Evolutionary conservation across 2,329 filamentous ascomycete species (phyloP).

Genomic region (Mycosphaerella sp.): DNA sequence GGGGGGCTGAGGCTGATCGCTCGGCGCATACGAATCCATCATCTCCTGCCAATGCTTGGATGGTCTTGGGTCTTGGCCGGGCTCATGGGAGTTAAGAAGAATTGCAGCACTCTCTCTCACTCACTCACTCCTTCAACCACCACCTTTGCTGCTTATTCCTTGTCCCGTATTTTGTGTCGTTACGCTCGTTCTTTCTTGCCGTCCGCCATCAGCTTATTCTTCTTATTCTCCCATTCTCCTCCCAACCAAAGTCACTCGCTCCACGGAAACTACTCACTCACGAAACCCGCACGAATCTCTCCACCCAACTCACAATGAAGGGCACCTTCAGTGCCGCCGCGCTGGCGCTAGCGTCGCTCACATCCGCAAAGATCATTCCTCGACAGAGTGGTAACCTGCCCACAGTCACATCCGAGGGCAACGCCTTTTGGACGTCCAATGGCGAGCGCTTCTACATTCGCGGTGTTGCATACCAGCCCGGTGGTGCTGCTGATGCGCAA

Average conservation of each 20-base stretch:
- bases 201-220: slow-evolving; percentile 1
- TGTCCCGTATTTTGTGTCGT: slow-evolving; percentile 2
- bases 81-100: slow-evolving; percentile 3
- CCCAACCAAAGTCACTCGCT: not conserved
- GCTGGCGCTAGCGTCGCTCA: slow-evolving; percentile 19
- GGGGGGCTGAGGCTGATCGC: not conserved
- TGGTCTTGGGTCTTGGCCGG: slow-evolving; percentile 5
- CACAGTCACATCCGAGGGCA: slow-evolving; percentile 24
- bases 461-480: slow-evolving; percentile 50
- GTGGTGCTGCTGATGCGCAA: slow-evolving; percentile 54
- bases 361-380: slow-evolving; percentile 15
- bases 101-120: not conserved
- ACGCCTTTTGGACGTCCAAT: slow-evolving; percentile 53
- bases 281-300: not conserved
- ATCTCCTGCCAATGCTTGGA: slow-evolving; percentile 12
- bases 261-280: not conserved
- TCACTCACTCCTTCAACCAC: not conserved
- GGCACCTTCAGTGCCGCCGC: slow-evolving; percentile 12
- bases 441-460: slow-evolving; percentile 54
- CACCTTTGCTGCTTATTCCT: slow-evolving; percentile 2
- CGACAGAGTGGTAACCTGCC: slow-evolving; percentile 18
- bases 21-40: slow-evolving; percentile 9
- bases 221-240: not conserved
- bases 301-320: slow-evolving; percentile 17
- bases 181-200: slow-evolving; percentile 4